Base-by-base conservation (phyloP, 139 green algal genomes). In the Chlorella sorokiniana region DNA sequence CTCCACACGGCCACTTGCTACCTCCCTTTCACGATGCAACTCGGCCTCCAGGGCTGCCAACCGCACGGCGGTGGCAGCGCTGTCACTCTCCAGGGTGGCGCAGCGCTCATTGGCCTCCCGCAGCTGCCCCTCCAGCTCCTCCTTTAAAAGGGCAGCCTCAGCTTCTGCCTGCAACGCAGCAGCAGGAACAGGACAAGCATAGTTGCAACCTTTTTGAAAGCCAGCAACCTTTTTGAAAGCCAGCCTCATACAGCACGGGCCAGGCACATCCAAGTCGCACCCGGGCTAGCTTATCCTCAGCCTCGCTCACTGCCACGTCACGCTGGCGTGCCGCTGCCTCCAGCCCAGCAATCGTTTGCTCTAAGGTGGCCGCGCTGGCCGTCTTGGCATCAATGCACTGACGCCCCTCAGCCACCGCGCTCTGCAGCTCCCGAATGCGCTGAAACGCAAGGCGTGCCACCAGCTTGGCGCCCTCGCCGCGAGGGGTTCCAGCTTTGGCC, bases 361-460 rank as follows among this genome's bases (percentile, higher is more conserved):
- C 20, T 54, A 81, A 59, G n/a, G 16, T 52, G 31, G 41, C 41
- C 22, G 59, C n/a, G 10, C 27, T 27, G 18, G 59, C 75, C 18
- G 42, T 35, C 48, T 69, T 77, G 56, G 37, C 27, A 1, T 44
- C 29, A 0, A 38, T 6, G 0, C 25, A 37, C 65, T 35, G 6
- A 4, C 51, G 56, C 48, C 37, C 37, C 38, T 78, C 35, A 1
- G 45, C 74, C 78, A 84, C 41, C 29, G 22, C 48, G 29, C 9
- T 11, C 38, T 84, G 62, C 64, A 86, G 37, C 3, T 29, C 52
- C 27, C 44, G 33, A 35, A 86, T 86, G n/a, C 78, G 83, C 7
- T 86, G 42, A 37, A 86, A 86, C 1, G 64, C 38, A 22, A 79
- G 63, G 25, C n/a, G 31, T 4, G 82, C 37, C 4, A 86, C 82